Base-by-base conservation (phyloP, 2,329 filamentous ascomycete species). In the Xylaria sp. region DNA sequence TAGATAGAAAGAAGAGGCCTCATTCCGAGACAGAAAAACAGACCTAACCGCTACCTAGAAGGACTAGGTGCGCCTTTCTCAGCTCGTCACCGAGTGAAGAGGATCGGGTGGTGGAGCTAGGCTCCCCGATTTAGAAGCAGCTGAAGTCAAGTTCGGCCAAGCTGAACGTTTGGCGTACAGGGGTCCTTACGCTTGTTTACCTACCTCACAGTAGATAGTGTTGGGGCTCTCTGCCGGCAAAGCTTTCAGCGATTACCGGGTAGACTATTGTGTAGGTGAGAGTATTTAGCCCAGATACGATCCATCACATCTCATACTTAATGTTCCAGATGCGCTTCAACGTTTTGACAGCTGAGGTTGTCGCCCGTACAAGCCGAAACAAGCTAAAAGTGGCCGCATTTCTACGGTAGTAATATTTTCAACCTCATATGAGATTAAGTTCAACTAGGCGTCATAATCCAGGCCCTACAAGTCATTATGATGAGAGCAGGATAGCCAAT, bases 11-110 rank as follows among this genome's bases (percentile, higher is more conserved):
- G 14, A 14, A 38, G 19, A 55, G 17, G n/a, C 50, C 55, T 25
- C 55, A 55, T 38, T 23, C 15, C 49, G 31, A 25, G n/a, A 28
- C 23, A 7, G 12, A 19, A 3, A 17, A 31, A 40, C 6, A 31
- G 7, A 40, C 7, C 19, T 19, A 40, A 17, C 57, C 23, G 35
- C 25, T 52, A n/a, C 38, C 40, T 45, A 47, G 15, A 28, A 15
- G 15, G 5, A 14, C 42, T 45, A 45, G 42, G 2, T 11, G 23
- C 8, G 35, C 55, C 9, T 37, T 47, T 21, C 51, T 63, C 61
- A 60, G 61, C 61, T 63, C 52, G 51, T 55, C 40, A 53, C 51
- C 46, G 40, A 63, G 51, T 4, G 23, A 40, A 17, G 33, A 60
- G 33, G n/a, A 12, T 42, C 6, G 47, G n/a, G 42, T 5, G 52